A percentile compares a stretch with the other conserved stretches of the same genome.
Conservation (phyloP, 2,329 filamentous ascomycete genomes). For the Sporothrix mexicana region DNA sequence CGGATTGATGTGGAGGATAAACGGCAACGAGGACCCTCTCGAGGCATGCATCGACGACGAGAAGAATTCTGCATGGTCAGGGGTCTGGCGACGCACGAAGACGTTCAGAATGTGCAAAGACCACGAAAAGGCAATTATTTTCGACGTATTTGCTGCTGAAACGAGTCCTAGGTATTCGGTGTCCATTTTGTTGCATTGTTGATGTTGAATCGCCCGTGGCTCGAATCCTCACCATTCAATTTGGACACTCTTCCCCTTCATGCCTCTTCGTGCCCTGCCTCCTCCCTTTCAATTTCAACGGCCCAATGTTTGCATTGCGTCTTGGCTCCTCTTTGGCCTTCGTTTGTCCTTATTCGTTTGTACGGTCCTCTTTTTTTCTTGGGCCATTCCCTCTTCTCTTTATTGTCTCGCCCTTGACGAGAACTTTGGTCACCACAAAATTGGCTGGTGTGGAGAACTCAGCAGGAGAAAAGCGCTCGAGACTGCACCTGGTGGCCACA, state of each 20-base stretch:
- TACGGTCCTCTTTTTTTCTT: background rate
- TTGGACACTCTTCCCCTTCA: background rate
- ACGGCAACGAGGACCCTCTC: background rate
- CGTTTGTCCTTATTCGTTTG: background rate
- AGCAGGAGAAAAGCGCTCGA: background rate
- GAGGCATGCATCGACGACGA: background rate
- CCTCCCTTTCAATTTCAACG: conserved; percentile 18
- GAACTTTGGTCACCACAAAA: background rate
- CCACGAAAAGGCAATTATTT: background rate
- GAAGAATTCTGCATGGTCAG: conserved; percentile 15
- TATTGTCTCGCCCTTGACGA: conserved; percentile 28
- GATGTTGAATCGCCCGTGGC: background rate
- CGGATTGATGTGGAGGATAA: background rate
- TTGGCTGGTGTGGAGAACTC: background rate
- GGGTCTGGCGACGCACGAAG: background rate
- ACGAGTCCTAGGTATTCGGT: background rate
- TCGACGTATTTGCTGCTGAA: conserved; percentile 7
- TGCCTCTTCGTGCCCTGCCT: conserved; percentile 4
- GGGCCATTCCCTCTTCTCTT: conserved; percentile 4
- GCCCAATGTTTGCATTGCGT: background rate
- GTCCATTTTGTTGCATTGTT: background rate
- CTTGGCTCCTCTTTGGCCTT: background rate
- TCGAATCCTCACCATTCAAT: background rate
- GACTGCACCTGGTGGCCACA: background rate
- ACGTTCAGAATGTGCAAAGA: background rate